phyloP scores from a whole-genome alignment of 2,329 filamentous ascomycete species.

The Sporothrix inflata region DNA sequence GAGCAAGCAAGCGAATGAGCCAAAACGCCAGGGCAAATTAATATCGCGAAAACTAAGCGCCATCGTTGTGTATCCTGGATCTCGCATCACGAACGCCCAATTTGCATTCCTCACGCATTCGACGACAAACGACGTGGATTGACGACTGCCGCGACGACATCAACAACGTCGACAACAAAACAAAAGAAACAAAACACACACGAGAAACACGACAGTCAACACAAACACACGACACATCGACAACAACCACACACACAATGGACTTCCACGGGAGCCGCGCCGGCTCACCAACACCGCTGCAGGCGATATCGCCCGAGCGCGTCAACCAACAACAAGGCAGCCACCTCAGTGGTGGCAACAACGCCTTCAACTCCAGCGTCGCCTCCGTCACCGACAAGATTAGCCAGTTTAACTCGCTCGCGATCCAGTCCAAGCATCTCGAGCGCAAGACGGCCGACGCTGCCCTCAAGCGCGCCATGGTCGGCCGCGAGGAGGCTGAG shows the following conservation, averaged over 20 bases:
- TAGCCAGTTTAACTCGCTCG: constrained; percentile 72
- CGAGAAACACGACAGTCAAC: not conserved
- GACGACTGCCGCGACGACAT: not conserved
- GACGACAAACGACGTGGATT: not conserved
- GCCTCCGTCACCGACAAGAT: constrained; percentile 67
- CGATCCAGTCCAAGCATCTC: constrained; percentile 61
- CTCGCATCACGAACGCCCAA: constrained; percentile 9
- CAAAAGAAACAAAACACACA: not conserved
- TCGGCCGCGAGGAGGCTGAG: constrained; percentile 73
- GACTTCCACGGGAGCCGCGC: constrained; percentile 53
- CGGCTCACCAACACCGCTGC: constrained; percentile 60
- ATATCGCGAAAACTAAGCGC: constrained; percentile 14
- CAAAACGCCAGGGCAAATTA: not conserved
- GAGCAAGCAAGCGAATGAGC: no score
- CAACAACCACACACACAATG: constrained; percentile 41
- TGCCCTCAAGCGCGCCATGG: constrained; percentile 66
- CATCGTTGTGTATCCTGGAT: constrained; percentile 5
- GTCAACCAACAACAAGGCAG: constrained; percentile 54
- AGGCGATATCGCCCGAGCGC: constrained; percentile 65
- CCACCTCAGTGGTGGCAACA: not conserved
- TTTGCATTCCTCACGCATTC: constrained; percentile 12
- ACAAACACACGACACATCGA: constrained; percentile 4
- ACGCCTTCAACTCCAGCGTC: constrained; percentile 19
- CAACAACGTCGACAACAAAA: not conserved
- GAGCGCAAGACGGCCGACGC: constrained; percentile 68